phyloP scores from a whole-genome alignment of 257 asterid genomes.

The Solanum infundibuliforme region DNA sequence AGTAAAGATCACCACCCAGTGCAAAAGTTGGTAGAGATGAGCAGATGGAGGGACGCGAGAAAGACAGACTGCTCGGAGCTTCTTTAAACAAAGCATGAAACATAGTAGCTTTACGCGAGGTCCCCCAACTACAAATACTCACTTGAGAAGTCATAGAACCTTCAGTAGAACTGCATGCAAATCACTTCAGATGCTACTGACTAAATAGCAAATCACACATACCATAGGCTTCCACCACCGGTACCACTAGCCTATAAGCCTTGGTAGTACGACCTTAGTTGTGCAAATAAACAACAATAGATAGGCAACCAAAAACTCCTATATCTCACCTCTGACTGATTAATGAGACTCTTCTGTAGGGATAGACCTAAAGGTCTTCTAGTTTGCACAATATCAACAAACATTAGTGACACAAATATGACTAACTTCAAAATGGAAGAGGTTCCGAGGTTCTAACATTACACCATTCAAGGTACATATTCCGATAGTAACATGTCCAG shows the following conservation, averaged over 20 bases:
- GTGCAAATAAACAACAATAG: background rate
- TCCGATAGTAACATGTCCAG: background rate
- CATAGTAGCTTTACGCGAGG: background rate
- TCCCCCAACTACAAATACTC: background rate
- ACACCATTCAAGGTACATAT: background rate
- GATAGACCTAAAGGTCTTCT: background rate
- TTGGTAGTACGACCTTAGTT: background rate
- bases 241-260: background rate
- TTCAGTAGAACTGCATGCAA: background rate
- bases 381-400: background rate
- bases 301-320: background rate
- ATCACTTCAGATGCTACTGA: background rate
- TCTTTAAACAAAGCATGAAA: background rate
- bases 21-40: background rate
- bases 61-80: background rate
- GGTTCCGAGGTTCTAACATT: background rate
- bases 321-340: background rate
- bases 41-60: background rate
- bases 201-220: background rate
- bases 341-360: background rate
- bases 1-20: background rate
- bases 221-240: background rate
- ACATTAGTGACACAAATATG: background rate
- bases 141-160: background rate
- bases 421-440: background rate